Base-by-base conservation (phyloP, 768 basidiomycete species). In the Agrocybe praecox region DNA sequence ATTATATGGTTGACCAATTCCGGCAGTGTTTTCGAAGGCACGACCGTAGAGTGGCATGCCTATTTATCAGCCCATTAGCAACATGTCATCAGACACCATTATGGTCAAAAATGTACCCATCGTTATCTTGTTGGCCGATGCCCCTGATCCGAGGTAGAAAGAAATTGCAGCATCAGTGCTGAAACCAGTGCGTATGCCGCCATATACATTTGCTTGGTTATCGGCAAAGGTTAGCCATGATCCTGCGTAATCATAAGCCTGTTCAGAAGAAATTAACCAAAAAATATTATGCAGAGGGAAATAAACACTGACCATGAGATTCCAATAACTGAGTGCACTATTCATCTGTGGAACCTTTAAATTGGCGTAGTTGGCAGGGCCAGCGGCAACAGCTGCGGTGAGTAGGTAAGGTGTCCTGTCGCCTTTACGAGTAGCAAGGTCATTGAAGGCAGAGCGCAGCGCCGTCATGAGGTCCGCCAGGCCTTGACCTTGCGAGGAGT, bases 1-100 rank as follows among this genome's bases (percentile, higher is more conserved):
- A 24, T 67, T 82, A 74, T 86, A 94, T 3, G 90, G 68, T 40
- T 79, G 72, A 6, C 90, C 89, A 56, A 92, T 75, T 6, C 88
- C 88, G 33, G 67, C 63, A 0, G 91, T 93, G 29, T 82, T 73
- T 65, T 89, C 86, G 65, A 93, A 94, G 1, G 87, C 85, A 62
- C 86, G 85, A 0, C 91, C 92, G 63, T 93, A 94, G 3, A 92
- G 75, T 3, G 92, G 92, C 67, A 93, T 87, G 51, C 90, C 86
- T 80, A 44, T 1, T 32, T 6, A n/a, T n/a, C 12, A 40, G n/a
- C 12, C 36, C 4, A 14, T 15, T 15, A 40, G 12, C 12, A 40
- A 29, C 26, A 29, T 4, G 36, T 40, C n/a, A 40, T 14, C 6
- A 40, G 14, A n/a, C 12, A 12, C 12, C 3, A 6, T 15, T 5